A percentile compares a stretch with the other conserved stretches of the same genome.
Conservation (phyloP, 495 filamentous ascomycete species). For the Tuber aestivum region DNA sequence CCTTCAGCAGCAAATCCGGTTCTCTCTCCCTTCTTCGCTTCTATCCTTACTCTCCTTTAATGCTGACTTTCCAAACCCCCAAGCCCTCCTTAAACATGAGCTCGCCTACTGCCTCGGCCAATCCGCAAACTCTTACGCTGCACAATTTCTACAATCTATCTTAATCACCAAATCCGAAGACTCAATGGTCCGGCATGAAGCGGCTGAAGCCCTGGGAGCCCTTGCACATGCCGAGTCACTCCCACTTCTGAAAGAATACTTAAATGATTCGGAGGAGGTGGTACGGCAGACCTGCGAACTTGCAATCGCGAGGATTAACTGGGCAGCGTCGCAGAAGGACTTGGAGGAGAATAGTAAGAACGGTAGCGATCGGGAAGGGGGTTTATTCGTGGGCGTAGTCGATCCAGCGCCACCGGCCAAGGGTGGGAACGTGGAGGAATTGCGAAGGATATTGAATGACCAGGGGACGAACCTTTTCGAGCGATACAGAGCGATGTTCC, state of each 20-base stretch:
- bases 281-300: constrained; percentile 97
- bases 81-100: constrained; percentile 62
- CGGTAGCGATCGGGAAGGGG: constrained; percentile 45
- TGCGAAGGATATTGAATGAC: constrained; percentile 73
- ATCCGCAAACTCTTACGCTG: constrained; percentile 66
- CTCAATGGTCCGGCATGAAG: constrained; percentile 93
- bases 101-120: constrained; percentile 96
- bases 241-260: constrained; percentile 61
- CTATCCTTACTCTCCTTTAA: neutral
- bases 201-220: constrained; percentile 89
- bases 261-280: constrained; percentile 64
- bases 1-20: constrained; percentile 71
- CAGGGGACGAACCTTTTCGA: constrained; percentile 74
- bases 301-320: constrained; percentile 86
- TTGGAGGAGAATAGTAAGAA: constrained; percentile 68
- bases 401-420: constrained; percentile 85
- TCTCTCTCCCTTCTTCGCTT: neutral
- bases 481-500: constrained; percentile 97
- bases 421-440: constrained; percentile 60
- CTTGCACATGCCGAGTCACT: constrained; percentile 68
- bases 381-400: constrained; percentile 66
- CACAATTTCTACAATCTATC: constrained; percentile 67
- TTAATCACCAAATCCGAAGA: constrained; percentile 74
- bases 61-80: constrained; percentile 1
- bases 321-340: constrained; percentile 71